Percentiles rank a stretch among this genome's conserved stretches.
phyloP scores from a whole-genome alignment of 140 eudicot genomes.

The Ambrosia hybrid region DNA sequence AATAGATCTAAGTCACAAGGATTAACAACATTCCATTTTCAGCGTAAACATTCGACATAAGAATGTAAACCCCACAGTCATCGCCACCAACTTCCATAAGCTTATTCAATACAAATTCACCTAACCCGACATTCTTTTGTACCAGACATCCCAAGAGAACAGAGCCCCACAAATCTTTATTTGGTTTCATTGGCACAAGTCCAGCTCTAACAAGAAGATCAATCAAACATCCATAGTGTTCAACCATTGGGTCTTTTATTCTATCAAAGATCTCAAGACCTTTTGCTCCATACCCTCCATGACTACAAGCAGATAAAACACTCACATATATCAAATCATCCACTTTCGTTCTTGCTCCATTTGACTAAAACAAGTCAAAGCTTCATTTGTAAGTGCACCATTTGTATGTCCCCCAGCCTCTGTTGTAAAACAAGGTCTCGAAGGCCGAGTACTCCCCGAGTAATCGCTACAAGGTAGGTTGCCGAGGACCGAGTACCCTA shows the following conservation, averaged over 20 bases:
- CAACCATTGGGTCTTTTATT: slow-evolving; percentile 41
- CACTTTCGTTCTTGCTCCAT: slow-evolving; percentile 34
- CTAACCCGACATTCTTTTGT: slow-evolving; percentile 37
- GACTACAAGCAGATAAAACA: slow-evolving; percentile 46
- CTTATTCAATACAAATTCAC: slow-evolving; percentile 39
- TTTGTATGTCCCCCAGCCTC: too few species aligned
- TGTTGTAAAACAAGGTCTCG: too few species aligned
- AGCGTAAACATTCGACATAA: slow-evolving; percentile 55
- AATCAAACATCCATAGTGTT: slow-evolving; percentile 51
- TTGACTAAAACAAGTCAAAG: slow-evolving; percentile 33
- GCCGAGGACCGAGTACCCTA: too few species aligned
- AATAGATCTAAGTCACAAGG: too few species aligned
- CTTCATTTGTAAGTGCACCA: too few species aligned
- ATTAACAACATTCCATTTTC: slow-evolving; percentile 44
- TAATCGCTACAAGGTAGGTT: too few species aligned
- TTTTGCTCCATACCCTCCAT: slow-evolving; percentile 38
- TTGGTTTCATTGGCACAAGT: slow-evolving; percentile 39
- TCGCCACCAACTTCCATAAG: slow-evolving; percentile 43
- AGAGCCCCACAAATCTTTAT: slow-evolving; percentile 50
- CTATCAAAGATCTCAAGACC: slow-evolving; percentile 42
- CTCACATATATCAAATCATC: slow-evolving; percentile 47
- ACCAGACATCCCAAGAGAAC: slow-evolving; percentile 43
- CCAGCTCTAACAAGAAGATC: slow-evolving; percentile 53
- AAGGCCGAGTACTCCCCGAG: too few species aligned
- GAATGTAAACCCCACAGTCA: slow-evolving; percentile 47